Evolutionary conservation across 1,284 basidiomycete species (phyloP).

Genomic region (Ganoderma sinense): DNA sequence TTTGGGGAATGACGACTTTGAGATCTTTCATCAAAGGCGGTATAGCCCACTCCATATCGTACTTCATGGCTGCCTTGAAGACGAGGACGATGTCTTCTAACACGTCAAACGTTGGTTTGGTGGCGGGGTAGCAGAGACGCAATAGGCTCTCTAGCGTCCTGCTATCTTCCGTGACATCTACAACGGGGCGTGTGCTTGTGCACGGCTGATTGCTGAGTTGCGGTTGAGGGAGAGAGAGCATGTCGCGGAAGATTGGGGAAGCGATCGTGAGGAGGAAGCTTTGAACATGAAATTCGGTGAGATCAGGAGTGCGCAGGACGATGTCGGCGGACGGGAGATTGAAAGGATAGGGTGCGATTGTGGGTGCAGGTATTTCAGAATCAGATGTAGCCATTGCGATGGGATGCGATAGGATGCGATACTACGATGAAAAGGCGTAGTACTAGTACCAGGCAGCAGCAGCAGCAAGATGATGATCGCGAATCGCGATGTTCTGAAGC

Average conservation of each 20-base stretch:
- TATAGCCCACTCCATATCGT: slow-evolving; percentile 25
- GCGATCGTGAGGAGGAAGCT: slow-evolving; percentile 25
- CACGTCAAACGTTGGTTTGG: slow-evolving; percentile 3
- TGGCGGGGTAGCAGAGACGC: slow-evolving; percentile 47
- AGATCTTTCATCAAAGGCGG: no score
- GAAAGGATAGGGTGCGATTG: not conserved
- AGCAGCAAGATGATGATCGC: no score
- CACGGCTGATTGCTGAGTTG: not conserved
- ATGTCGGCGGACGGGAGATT: not conserved
- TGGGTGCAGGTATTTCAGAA: not conserved
- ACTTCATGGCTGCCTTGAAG: slow-evolving; percentile 28
- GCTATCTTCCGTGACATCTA: slow-evolving; percentile 45
- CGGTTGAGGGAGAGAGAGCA: slow-evolving; percentile 27
- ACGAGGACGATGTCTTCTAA: slow-evolving; percentile 14
- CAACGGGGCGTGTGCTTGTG: slow-evolving; percentile 4
- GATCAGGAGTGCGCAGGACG: slow-evolving; percentile 12
- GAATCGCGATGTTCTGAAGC: no score
- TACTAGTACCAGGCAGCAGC: no score
- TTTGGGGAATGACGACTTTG: no score
- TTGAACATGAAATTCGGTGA: slow-evolving; percentile 23
- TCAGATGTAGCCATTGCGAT: not conserved
- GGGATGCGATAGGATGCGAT: no score
- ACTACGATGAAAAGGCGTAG: no score
- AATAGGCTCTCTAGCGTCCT: slow-evolving; percentile 44
- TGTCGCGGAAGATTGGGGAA: slow-evolving; percentile 29